Conservation (phyloP, 2,329 filamentous ascomycete species). For the Didymella keratinophila region DNA sequence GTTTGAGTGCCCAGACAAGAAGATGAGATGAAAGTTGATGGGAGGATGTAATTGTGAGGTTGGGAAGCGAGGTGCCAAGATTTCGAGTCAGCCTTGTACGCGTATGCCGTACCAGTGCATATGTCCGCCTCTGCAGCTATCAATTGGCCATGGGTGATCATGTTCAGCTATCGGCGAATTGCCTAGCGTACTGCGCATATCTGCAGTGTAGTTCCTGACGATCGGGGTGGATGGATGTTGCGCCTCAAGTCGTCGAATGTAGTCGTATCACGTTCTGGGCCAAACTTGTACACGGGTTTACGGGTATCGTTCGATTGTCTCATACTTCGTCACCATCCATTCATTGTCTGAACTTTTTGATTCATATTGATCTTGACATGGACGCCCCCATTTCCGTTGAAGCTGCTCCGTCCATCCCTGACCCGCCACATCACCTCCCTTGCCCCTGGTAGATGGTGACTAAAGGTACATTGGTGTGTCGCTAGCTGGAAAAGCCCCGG, state of each 20-base stretch:
- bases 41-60: not conserved
- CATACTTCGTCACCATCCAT: constrained; percentile 30
- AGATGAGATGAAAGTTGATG: not conserved
- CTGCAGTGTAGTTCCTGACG: not conserved
- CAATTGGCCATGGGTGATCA: not conserved
- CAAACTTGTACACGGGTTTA: too few species aligned
- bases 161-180: too few species aligned
- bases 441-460: constrained; percentile 44
- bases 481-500: constrained; percentile 50
- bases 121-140: too few species aligned
- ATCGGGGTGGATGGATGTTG: too few species aligned
- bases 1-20: not conserved
- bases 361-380: constrained; percentile 53
- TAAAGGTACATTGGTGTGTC: constrained; percentile 52
- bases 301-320: constrained; percentile 23
- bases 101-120: not conserved
- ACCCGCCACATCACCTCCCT: constrained; percentile 43
- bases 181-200: not conserved
- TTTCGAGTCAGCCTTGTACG: constrained; percentile 6
- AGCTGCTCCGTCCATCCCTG: constrained; percentile 47
- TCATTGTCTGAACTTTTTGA: constrained; percentile 51
- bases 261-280: too few species aligned
- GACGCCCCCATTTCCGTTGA: constrained; percentile 52
- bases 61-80: constrained; percentile 12
- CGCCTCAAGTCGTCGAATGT: too few species aligned